Conservation (phyloP, 805 yeast genomes). For the Kodamaea hsintzibuensis region DNA sequence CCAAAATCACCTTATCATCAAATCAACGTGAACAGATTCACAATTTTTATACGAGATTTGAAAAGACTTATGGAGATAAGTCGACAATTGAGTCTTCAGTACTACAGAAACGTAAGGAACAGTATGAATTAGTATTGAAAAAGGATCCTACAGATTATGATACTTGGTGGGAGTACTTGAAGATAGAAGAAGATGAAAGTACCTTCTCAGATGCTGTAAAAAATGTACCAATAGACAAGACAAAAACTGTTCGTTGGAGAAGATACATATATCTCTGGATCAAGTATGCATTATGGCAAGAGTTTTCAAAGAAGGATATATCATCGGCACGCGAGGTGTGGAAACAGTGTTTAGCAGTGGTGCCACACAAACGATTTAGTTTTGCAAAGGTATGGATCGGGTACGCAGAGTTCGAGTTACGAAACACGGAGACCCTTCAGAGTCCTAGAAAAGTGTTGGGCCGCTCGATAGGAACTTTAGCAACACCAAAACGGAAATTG, state of each 20-base stretch:
- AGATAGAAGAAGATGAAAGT: conserved; percentile 39
- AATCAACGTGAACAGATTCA: conserved; percentile 38
- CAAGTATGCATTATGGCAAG: conserved; percentile 62
- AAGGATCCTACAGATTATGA: conserved; percentile 62
- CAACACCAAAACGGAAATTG: conserved; percentile 53
- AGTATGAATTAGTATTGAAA: conserved; percentile 51
- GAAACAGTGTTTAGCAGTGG: conserved; percentile 44
- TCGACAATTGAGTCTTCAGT: conserved; percentile 56
- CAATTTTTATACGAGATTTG: conserved; percentile 51
- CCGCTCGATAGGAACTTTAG: conserved; percentile 58
- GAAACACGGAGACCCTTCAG: conserved; percentile 47
- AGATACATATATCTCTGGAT: conserved; percentile 73
- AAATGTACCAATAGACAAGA: conserved; percentile 32
- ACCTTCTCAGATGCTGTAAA: conserved; percentile 48
- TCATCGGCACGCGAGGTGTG: conserved; percentile 53
- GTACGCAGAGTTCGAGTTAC: conserved; percentile 70
- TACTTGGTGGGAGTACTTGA: conserved; percentile 78
- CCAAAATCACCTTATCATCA: conserved; percentile 24
- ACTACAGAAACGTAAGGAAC: conserved; percentile 51
- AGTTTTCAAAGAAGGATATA: conserved; percentile 44
- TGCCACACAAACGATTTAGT: conserved; percentile 63
- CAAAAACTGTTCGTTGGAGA: conserved; percentile 54
- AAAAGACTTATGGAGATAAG: conserved; percentile 61
- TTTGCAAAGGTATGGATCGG: conserved; percentile 75
- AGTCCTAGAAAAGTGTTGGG: conserved; percentile 73